Conservation (phyloP, 352 stramenopile genomes). For the Globisporangium canariense region DNA sequence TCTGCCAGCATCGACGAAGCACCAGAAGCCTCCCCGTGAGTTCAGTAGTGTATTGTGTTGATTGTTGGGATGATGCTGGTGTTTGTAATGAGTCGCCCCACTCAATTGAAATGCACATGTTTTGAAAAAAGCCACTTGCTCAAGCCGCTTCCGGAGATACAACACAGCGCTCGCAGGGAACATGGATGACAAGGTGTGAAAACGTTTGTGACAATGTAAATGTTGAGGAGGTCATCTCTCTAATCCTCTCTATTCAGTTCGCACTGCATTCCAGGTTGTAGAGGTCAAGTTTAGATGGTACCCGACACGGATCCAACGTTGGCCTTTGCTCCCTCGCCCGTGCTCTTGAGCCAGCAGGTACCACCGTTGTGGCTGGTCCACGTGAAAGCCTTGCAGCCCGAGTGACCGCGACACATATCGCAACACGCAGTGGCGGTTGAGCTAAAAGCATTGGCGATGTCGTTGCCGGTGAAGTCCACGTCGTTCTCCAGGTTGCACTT, state of each 20-base stretch:
- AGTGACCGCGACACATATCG: slow-evolving; percentile 4
- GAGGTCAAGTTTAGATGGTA: background rate
- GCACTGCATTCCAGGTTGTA: background rate
- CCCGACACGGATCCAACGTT: background rate
- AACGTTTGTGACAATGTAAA: background rate
- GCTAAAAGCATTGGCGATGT: slow-evolving; percentile 4
- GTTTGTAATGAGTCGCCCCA: background rate
- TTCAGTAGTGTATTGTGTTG: background rate
- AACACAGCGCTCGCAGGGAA: background rate
- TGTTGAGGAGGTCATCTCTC: background rate
- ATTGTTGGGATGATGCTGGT: background rate
- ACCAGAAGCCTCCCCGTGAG: background rate
- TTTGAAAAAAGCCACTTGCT: background rate
- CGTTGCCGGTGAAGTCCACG: slow-evolving; percentile 5
- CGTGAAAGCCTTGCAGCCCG: slow-evolving; percentile 30
- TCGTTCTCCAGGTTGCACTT: slow-evolving; percentile 10
- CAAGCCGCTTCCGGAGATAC: background rate
- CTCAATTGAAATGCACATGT: slow-evolving; percentile 2
- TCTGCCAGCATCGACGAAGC: background rate
- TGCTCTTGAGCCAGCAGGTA: slow-evolving; percentile 55
- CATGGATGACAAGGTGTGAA: background rate
- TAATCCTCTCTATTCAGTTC: background rate
- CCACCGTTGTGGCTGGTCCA: slow-evolving; percentile 47
- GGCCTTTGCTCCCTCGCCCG: background rate
- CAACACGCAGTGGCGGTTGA: background rate